These are phyloP conservation scores for Balansia obtecta DNA, from an alignment of 2,329 filamentous ascomycete species.

Conservation along the genomic window DNA sequence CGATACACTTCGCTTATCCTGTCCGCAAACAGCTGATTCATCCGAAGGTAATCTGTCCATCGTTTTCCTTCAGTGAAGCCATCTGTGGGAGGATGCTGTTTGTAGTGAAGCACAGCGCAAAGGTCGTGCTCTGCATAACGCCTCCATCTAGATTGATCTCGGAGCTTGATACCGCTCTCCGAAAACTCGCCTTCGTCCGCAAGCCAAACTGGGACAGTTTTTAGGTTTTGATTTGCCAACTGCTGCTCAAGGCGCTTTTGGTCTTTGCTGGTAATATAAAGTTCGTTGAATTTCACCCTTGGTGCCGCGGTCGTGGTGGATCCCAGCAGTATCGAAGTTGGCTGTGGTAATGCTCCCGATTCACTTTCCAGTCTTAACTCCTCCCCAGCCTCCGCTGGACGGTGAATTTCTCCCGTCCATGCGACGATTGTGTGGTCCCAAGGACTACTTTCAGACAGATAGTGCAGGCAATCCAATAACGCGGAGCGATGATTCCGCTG, in stretches of 20 bases:
- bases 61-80: slow-evolving; percentile 65
- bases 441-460: slow-evolving; percentile 67
- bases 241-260: slow-evolving; percentile 60
- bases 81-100: slow-evolving; percentile 78
- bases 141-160: slow-evolving; percentile 76
- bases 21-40: slow-evolving; percentile 87
- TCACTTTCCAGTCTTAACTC: background rate
- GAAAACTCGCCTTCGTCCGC: slow-evolving; percentile 57
- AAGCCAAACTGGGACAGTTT: slow-evolving; percentile 80
- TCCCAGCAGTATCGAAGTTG: slow-evolving; percentile 1
- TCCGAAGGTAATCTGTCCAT: slow-evolving; percentile 86
- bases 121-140: slow-evolving; percentile 82
- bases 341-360: background rate
- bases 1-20: slow-evolving; percentile 78
- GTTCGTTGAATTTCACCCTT: slow-evolving; percentile 1
- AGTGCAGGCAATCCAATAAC: slow-evolving; percentile 77
- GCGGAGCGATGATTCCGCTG: slow-evolving; percentile 71
- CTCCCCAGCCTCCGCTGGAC: slow-evolving; percentile 13
- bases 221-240: slow-evolving; percentile 59
- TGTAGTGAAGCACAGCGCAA: slow-evolving; percentile 90
- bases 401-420: slow-evolving; percentile 77
- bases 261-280: slow-evolving; percentile 45
- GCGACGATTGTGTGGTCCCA: slow-evolving; percentile 89
- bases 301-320: background rate
- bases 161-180: slow-evolving; percentile 41